Conservation (phyloP, 1,284 basidiomycete species). For the Trametes polyzona region DNA sequence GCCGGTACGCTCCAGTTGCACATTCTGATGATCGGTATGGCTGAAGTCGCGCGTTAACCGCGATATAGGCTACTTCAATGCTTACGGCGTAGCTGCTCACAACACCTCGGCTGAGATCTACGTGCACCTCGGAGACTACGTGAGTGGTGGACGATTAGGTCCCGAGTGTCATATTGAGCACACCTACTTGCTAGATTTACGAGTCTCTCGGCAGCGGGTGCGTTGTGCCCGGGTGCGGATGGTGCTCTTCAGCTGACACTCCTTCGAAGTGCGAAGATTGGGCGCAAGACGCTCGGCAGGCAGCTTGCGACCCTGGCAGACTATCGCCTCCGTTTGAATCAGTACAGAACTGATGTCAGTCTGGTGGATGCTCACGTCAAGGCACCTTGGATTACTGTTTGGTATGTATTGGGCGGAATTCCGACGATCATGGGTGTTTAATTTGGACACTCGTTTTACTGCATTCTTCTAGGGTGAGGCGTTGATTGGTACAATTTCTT, state of each 20-base stretch:
- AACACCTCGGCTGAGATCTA: conserved; percentile 63
- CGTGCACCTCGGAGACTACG: conserved; percentile 70
- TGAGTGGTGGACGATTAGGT: conserved; percentile 28
- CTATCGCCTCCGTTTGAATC: conserved; percentile 63
- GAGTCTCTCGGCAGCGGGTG: conserved; percentile 54
- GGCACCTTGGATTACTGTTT: conserved; percentile 63
- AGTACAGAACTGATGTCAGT: conserved; percentile 60
- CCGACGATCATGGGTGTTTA: too few species aligned
- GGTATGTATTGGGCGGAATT: too few species aligned
- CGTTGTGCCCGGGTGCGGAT: conserved; percentile 3
- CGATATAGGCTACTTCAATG: conserved; percentile 65
- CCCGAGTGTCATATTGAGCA: too few species aligned
- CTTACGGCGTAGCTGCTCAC: conserved; percentile 63
- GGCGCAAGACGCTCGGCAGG: conserved; percentile 50
- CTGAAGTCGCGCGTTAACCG: not conserved
- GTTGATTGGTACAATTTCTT: not conserved
- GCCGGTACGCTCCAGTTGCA: conserved; percentile 35
- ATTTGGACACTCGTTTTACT: too few species aligned
- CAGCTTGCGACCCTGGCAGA: conserved; percentile 67
- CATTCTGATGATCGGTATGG: not conserved
- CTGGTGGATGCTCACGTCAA: conserved; percentile 54
- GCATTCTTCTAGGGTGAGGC: conserved; percentile 6
- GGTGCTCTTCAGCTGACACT: not conserved
- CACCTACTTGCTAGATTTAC: conserved; percentile 49
- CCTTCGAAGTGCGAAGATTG: conserved; percentile 45